Base-by-base conservation (phyloP, 73 alveolate genomes). In the Paramecium caudatum region DNA sequence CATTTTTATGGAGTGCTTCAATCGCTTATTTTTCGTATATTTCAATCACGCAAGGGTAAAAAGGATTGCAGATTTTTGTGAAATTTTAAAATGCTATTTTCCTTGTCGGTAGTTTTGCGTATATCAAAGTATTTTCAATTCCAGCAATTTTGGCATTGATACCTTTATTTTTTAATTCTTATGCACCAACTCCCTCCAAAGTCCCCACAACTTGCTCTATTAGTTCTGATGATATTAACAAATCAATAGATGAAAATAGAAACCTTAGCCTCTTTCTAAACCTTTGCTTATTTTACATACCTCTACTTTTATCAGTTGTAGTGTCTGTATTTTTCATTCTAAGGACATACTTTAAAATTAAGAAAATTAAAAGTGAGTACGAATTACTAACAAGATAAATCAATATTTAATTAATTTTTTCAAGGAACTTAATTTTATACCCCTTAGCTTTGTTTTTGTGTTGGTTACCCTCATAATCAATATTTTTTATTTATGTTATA, bases 1-100 rank as follows among this genome's bases (percentile, higher is more conserved):
- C 87, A 13, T 70, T 36, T 39, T 46, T 70, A 17, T 70, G 87
- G 87, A 74, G 88, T 4, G 19, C 65, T 0, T 16, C 88, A 0
- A 74, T 74, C 15, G 17, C 88, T 10, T 74, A 41, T 43, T 36
- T 37, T 39, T 47, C 55, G 0, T 74, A 27, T 21, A 21, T 37
- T 2, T 74, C 88, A 17, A 74, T 45, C n/a, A 74, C 46, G 10
- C 36, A n/a, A 16, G 62, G 68, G 10, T 13, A 43, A 45, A 43
- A 74, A 41, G 6, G 32, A 43, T 37, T 74, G 65, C 16, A 16
- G 16, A 36, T 15, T 19, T 74, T 74, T 45, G 70, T 41, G 55
- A 45, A 47, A 74, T 41, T 16, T 41, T 21, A 74, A 74, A 74
- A 27, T 21, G 6, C 43, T 13, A 41, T 74, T 27, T 74, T 41